A percentile compares a stretch with the other conserved stretches of the same genome.
These are phyloP conservation scores for Penicillium waksmanii DNA, from an alignment of 495 filamentous ascomycete genomes.

Conservation along the genomic window DNA sequence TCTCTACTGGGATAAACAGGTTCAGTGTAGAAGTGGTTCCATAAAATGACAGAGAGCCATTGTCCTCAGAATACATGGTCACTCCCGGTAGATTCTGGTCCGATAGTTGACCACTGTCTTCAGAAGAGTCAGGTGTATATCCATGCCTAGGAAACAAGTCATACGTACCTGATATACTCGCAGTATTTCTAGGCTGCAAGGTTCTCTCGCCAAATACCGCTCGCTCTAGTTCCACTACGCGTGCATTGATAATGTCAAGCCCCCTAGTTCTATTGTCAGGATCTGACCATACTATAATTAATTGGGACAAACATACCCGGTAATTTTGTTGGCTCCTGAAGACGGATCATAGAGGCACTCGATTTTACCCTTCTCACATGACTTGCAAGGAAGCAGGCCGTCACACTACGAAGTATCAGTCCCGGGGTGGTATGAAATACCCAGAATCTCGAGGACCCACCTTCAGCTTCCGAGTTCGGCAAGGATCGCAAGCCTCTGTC, in stretches of 20 bases:
- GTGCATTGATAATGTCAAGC: conserved; percentile 18
- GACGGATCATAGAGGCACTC: conserved; percentile 20
- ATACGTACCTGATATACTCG: conserved; percentile 1
- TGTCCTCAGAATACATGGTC: background rate
- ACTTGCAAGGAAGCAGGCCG: conserved; percentile 16
- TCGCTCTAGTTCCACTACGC: conserved; percentile 17
- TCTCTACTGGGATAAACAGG: background rate
- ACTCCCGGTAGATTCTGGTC: conserved; percentile 5
- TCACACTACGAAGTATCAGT: conserved; percentile 12
- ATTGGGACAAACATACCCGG: conserved; percentile 2
- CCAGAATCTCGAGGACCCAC: conserved; percentile 2
- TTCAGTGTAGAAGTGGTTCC: conserved; percentile 12
- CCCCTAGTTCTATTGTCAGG: conserved; percentile 3
- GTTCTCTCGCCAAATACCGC: conserved; percentile 19
- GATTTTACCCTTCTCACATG: conserved; percentile 14
- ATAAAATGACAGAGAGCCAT: conserved; percentile 1
- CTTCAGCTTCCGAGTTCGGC: conserved; percentile 16
- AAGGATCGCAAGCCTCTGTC: conserved; percentile 17
- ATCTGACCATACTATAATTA: background rate
- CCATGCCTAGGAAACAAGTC: background rate
- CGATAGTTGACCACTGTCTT: background rate
- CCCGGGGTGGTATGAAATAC: background rate
- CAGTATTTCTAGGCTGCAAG: conserved; percentile 2
- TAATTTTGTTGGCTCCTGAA: conserved; percentile 8
- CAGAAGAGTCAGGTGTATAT: background rate